These are phyloP conservation scores for Diatrype stigma DNA, from an alignment of 2,329 filamentous ascomycete species.

Conservation along the genomic window DNA sequence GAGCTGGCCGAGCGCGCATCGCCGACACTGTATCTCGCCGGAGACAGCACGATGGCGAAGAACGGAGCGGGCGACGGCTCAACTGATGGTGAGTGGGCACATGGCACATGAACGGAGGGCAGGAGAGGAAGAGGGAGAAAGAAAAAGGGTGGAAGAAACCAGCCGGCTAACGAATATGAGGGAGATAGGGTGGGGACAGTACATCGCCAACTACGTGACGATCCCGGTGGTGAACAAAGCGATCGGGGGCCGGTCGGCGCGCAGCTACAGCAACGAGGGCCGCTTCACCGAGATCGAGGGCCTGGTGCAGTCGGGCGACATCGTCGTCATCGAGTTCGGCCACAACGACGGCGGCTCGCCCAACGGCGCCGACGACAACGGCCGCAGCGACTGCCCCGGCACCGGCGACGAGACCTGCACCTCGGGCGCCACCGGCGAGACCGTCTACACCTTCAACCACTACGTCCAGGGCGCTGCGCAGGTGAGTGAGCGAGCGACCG, in stretches of 20 bases:
- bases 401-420: slow-evolving; percentile 47
- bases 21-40: slow-evolving; percentile 45
- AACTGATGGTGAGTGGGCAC: slow-evolving; percentile 37
- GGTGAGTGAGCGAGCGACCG: too few relatives aligned
- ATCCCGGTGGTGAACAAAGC: slow-evolving; percentile 55
- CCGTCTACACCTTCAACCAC: slow-evolving; percentile 27
- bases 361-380: slow-evolving; percentile 47
- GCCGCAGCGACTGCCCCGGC: slow-evolving; percentile 53
- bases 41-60: slow-evolving; percentile 52
- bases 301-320: slow-evolving; percentile 50
- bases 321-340: slow-evolving; percentile 65
- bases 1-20: slow-evolving; percentile 17
- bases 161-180: too few relatives aligned
- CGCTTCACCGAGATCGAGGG: slow-evolving; percentile 53
- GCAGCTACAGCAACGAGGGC: slow-evolving; percentile 58
- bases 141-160: background rate
- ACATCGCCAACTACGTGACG: slow-evolving; percentile 44
- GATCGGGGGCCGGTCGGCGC: slow-evolving; percentile 57
- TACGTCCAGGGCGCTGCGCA: slow-evolving; percentile 24
- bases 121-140: background rate
- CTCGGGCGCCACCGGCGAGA: slow-evolving; percentile 27
- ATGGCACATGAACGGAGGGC: too few relatives aligned
- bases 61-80: slow-evolving; percentile 32
- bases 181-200: slow-evolving; percentile 50
- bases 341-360: slow-evolving; percentile 65